Evolutionary conservation across 1,284 basidiomycete genomes (phyloP), one percentile per base, ranked within the genome.

Genomic region (Amylostereum chailletii): DNA sequence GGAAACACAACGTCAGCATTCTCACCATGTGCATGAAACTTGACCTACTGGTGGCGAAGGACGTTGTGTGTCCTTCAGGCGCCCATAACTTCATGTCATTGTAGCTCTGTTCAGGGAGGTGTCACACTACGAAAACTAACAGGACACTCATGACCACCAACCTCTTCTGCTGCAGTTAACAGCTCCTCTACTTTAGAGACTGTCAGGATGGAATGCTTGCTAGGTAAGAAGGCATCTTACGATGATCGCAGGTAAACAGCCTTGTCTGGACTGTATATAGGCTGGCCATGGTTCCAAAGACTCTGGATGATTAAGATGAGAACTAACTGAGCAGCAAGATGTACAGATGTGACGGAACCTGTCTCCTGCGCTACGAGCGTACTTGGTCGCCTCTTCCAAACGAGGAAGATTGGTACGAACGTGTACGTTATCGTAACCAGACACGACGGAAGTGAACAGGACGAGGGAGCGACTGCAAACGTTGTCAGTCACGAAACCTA

Each of bases 281-380:
- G 52, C 64, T 73, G 2, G 80, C 73, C 52, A 83, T 78, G 48
- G 73, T 74, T 1, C 77, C 77, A 60, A 80, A 83, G 11, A 82
- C 69, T 33, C 82, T 83, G 46, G 3, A 27, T 34, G 36, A 41
- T 46, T 26, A 26, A 8, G 5, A 45, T 8, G 44, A 37, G 44
- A 5, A n/a, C 5, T 19, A 11, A 8, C 44, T 27, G 11, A 27
- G 10, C 40, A 31, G 10, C 2, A 10, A 26, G n/a, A 4, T 19
- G 9, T 31, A 26, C 7, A 2, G n/a, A n/a, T n/a, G 29, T 36
- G n/a, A 42, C 43, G 65, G 51, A 52, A 82, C 79, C 79, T 72
- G 59, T 86, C 83, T 32, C 83, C 83, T 29, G 82, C 77, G 51
- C 79, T 80, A 46, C 77, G 72, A 1, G 82, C 83, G 55, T 77